These are phyloP conservation scores for Didymella pomorum DNA, from an alignment of 2,329 filamentous ascomycete species.

Conservation along the genomic window DNA sequence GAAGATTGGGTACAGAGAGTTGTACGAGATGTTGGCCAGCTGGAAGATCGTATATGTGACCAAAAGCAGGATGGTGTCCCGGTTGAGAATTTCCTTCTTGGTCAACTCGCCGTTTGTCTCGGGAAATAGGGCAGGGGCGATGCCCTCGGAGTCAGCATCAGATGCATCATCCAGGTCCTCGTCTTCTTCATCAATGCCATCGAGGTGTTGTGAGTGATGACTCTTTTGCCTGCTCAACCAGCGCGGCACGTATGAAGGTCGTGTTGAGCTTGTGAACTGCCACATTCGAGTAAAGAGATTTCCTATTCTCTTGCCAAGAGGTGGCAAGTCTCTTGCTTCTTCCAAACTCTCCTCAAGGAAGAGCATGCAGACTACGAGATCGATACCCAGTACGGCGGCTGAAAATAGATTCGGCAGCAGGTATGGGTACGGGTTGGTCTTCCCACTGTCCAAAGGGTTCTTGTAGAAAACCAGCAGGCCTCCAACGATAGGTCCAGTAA, in stretches of 20 bases:
- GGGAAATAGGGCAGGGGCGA: slow-evolving; percentile 53
- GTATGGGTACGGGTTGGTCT: slow-evolving; percentile 75
- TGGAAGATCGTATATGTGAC: slow-evolving; percentile 92
- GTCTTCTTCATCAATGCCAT: slow-evolving; percentile 51
- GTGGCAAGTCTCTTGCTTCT: slow-evolving; percentile 67
- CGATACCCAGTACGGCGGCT: slow-evolving; percentile 73
- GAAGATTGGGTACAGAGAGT: slow-evolving; percentile 94
- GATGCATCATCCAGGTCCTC: slow-evolving; percentile 51
- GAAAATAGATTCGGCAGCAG: slow-evolving; percentile 83
- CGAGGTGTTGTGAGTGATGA: slow-evolving; percentile 42
- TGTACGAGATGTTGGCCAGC: slow-evolving; percentile 92
- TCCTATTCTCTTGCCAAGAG: slow-evolving; percentile 65
- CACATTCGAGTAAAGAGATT: slow-evolving; percentile 73
- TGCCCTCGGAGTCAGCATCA: slow-evolving; percentile 53
- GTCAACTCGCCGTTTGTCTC: slow-evolving; percentile 56
- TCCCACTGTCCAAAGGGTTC: slow-evolving; percentile 62
- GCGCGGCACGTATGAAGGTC: slow-evolving; percentile 66
- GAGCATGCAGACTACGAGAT: slow-evolving; percentile 76
- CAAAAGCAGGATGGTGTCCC: slow-evolving; percentile 82
- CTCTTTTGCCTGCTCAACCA: slow-evolving; percentile 38
- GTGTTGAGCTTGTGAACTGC: slow-evolving; percentile 69
- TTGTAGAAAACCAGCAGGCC: slow-evolving; percentile 77
- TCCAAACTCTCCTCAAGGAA: slow-evolving; percentile 89
- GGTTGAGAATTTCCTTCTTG: slow-evolving; percentile 72
- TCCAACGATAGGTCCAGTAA: slow-evolving; percentile 91